Base-by-base conservation (phyloP, 2,329 filamentous ascomycete genomes). In the Alternaria angustiovoidea region DNA sequence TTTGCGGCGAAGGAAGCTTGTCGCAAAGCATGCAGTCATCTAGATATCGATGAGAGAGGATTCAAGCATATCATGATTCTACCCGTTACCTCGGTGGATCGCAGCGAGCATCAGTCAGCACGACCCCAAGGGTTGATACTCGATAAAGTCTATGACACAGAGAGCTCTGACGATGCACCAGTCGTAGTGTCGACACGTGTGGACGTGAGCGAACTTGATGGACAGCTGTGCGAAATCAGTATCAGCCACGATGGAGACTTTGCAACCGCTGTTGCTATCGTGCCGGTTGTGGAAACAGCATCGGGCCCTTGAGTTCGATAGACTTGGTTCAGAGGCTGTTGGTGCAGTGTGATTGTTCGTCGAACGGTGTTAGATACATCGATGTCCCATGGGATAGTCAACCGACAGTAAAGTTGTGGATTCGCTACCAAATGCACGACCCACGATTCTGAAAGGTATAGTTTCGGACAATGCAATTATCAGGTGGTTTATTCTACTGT, bases 201-300 rank as follows among this genome's bases (percentile, higher is more conserved):
- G 24, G 34, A 67, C 54, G 34, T 70, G 8, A 51, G 63, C 36
- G 53, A 60, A 7, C 47, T 75, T 12, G 67, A 77, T 7, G 76
- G 76, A 1, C 85, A 88, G 65, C 81, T 87, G 51, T 92, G 89
- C 14, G 83, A 87, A 70, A 75, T 97, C 44, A 94, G 90, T 61
- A 96, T 97, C 69, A 95, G 91, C 71, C 94, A 97, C 75, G 94
- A 97, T 77, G 89, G 87, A 2, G 89, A 92, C 7, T 96, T 93
- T 79, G 93, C 93, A 9, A 89, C 86, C 20, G 91, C 90, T 7
- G 83, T 89, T 1, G 91, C 89, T 64, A 65, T 92, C 34, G 87
- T 85, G n/a, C 74, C 76, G 8, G 43, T 18, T 3, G 61, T 65
- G 56, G 28, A 44, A 53, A 20, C n/a, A 43, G 42, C 12, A 12